Conservation (phyloP, 2,329 filamentous ascomycete species). For the Cercospora nicotianae region DNA sequence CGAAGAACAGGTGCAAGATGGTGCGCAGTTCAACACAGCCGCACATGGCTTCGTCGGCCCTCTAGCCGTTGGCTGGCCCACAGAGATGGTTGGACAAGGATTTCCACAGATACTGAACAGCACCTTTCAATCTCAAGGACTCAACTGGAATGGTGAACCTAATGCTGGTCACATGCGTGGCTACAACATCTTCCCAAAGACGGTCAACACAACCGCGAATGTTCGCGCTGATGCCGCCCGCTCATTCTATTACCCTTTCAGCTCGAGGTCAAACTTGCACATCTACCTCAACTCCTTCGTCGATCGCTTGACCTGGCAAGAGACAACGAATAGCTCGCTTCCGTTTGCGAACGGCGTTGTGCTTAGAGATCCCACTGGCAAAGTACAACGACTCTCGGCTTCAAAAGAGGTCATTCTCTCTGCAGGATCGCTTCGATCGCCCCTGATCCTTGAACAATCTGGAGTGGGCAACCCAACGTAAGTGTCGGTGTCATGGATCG, state of each 20-base stretch:
- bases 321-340: neutral
- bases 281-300: constrained; percentile 47
- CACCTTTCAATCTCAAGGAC: constrained; percentile 40
- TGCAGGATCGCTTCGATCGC: constrained; percentile 58
- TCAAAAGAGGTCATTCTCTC: constrained; percentile 57
- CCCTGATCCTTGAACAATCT: constrained; percentile 60
- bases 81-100: constrained; percentile 14
- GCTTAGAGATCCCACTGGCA: constrained; percentile 4
- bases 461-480: constrained; percentile 51
- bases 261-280: constrained; percentile 45
- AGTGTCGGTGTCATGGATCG: neutral
- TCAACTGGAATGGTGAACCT: constrained; percentile 45
- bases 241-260: constrained; percentile 50
- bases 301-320: constrained; percentile 43
- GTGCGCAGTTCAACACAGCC: constrained; percentile 14
- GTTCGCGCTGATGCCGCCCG: constrained; percentile 50
- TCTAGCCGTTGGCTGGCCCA: constrained; percentile 16
- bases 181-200: constrained; percentile 46
- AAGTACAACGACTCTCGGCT: constrained; percentile 3
- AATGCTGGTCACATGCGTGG: constrained; percentile 50
- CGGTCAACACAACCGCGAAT: constrained; percentile 41
- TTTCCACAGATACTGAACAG: constrained; percentile 38
- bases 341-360: constrained; percentile 17
- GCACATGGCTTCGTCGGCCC: constrained; percentile 20
- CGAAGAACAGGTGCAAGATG: constrained; percentile 10